Evolutionary conservation across 768 basidiomycete genomes (phyloP).

Genomic region (Symmetrospora coprosmae): DNA sequence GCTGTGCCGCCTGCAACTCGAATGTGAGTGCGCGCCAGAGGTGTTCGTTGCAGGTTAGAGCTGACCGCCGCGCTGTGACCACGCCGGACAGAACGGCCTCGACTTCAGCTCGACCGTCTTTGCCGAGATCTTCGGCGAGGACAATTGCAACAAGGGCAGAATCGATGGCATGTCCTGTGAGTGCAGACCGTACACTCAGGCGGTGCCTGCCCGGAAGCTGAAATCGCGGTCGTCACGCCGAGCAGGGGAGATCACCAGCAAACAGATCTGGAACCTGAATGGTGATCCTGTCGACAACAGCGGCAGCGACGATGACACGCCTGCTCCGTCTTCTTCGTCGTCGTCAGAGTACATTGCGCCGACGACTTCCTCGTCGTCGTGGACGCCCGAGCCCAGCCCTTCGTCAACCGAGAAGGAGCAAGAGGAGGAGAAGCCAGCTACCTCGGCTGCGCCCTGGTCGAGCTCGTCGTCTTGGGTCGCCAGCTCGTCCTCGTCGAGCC

Average conservation of each 20-base stretch:
- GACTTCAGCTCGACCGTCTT: constrained; percentile 8
- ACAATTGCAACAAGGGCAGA: neutral
- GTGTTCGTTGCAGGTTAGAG: too few species aligned
- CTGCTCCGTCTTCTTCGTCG: neutral
- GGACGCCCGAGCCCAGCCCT: too few species aligned
- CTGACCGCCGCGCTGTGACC: too few species aligned
- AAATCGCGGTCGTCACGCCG: neutral
- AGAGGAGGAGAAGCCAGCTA: too few species aligned
- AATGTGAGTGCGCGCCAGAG: neutral
- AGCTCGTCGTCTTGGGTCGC: neutral
- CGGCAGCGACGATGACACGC: neutral
- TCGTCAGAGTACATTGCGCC: too few species aligned
- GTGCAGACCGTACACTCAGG: neutral
- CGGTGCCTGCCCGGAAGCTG: neutral
- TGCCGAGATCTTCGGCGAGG: neutral
- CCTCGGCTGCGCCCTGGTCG: neutral
- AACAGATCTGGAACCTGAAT: neutral
- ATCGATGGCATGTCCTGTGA: constrained; percentile 3
- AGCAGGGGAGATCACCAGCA: neutral
- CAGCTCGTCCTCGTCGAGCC: neutral
- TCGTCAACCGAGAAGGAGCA: too few species aligned
- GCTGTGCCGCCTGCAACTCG: constrained; percentile 9
- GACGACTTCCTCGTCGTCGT: too few species aligned
- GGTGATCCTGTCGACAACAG: neutral
- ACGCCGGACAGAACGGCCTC: neutral